These are phyloP conservation scores for Sarocladiaceae sp. DNA, from an alignment of 2,329 filamentous ascomycete species.

Conservation along the genomic window DNA sequence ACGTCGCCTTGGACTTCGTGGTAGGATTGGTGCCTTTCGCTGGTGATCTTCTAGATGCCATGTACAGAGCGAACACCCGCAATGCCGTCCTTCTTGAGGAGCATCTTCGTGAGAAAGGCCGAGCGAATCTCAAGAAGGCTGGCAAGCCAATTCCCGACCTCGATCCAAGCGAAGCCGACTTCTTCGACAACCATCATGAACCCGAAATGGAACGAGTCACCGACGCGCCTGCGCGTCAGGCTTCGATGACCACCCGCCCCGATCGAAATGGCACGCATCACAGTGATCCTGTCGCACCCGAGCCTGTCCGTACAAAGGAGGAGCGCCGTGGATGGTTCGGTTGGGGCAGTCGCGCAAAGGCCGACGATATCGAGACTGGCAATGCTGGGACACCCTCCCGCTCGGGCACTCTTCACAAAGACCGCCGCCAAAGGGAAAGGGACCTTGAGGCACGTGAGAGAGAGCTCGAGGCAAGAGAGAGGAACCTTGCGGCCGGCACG, in stretches of 20 bases:
- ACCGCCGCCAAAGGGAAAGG: background rate
- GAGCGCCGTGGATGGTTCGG: constrained; percentile 5
- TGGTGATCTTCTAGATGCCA: constrained; percentile 70
- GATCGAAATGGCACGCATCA: background rate
- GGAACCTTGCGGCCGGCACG: too few relatives aligned
- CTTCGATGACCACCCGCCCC: constrained; percentile 17
- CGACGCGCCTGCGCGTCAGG: constrained; percentile 20
- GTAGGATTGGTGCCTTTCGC: constrained; percentile 71
- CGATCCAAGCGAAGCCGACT: constrained; percentile 49
- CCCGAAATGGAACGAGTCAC: constrained; percentile 19
- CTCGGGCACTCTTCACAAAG: background rate
- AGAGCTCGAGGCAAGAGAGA: too few relatives aligned
- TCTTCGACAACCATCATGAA: constrained; percentile 36
- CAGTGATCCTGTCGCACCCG: background rate
- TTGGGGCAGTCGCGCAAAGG: background rate
- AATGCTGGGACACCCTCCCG: background rate
- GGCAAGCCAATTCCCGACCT: constrained; percentile 41
- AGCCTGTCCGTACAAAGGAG: constrained; percentile 9
- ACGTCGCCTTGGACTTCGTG: constrained; percentile 70
- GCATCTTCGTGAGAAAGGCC: constrained; percentile 64
- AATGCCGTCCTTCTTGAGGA: constrained; percentile 69
- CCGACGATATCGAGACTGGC: constrained; percentile 7
- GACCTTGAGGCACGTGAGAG: background rate
- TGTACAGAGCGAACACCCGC: constrained; percentile 71
- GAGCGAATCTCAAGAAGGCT: constrained; percentile 45